A percentile compares a stretch with the other conserved stretches of the same genome.
phyloP scores from a whole-genome alignment of 2,329 filamentous ascomycete genomes.

The Pseudogymnoascus sp. region DNA sequence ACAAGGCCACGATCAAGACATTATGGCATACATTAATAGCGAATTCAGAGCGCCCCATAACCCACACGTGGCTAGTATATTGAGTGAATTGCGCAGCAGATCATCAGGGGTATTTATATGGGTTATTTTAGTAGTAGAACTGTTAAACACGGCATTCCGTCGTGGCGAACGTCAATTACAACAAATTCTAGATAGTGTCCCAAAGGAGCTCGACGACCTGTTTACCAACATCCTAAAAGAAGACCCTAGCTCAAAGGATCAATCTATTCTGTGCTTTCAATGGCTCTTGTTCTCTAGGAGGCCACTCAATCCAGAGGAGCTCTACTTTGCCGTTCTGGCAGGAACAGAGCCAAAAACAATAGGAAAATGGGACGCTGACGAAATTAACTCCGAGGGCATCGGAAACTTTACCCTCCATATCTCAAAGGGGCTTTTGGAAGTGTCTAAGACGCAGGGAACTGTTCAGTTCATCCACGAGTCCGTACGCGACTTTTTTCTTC shows the following conservation, averaged over 20 bases:
- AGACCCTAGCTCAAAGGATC: conserved; percentile 35
- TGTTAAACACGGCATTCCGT: conserved; percentile 37
- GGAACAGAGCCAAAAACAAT: conserved; percentile 21
- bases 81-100: conserved; percentile 17
- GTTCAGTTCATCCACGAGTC: conserved; percentile 38
- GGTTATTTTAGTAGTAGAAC: conserved; percentile 26
- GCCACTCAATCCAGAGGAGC: conserved; percentile 37
- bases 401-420: conserved; percentile 30
- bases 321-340: conserved; percentile 37
- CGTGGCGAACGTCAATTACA: conserved; percentile 11
- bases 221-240: conserved; percentile 45
- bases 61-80: conserved; percentile 18
- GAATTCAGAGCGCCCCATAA: conserved; percentile 18
- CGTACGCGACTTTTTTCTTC: conserved; percentile 33
- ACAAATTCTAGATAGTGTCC: conserved; percentile 23
- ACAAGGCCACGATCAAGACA: conserved; percentile 24
- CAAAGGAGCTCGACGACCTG: conserved; percentile 36
- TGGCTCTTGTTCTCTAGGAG: conserved; percentile 45
- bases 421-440: conserved; percentile 38
- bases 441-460: conserved; percentile 22
- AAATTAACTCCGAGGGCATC: conserved; percentile 25
- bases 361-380: conserved; percentile 20
- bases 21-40: conserved; percentile 22
- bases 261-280: conserved; percentile 40
- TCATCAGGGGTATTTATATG: conserved; percentile 24